Evolutionary conservation across 345 rosid species (phyloP), one percentile per base, ranked within the genome.

Genomic region (Lepidium sativum): DNA sequence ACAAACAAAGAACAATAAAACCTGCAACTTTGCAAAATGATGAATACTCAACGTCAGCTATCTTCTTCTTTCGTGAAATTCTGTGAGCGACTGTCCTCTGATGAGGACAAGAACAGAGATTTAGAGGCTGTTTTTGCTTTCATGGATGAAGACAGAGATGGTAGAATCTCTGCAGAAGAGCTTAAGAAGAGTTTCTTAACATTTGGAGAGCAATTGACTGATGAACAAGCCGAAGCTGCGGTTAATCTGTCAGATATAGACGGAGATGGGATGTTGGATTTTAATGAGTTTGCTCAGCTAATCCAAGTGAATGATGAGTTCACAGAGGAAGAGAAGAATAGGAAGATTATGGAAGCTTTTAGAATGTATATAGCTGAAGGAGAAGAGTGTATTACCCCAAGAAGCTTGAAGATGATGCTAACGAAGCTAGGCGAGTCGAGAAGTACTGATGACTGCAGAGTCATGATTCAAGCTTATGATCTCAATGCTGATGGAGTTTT

Each of bases 401-500:
- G 60, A 18, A 84, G 96, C 67, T 75, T 88, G 74, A 74, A 71
- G 79, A 71, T 69, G 73, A 84, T 82, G 88, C 69, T 86, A 11
- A 59, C 60, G 53, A 74, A 85, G 45, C 64, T 86, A 6, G 90
- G 96, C 1, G 81, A 80, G 71, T 60, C 68, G 1, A 80, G 70
- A 56, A 75, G 84, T 4, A 50, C 78, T 6, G 75, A 81, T 12
- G 90, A 86, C 32, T 86, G 92, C 48, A 55, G 47, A 65, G 69
- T 78, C 11, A 88, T 88, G 86, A 86, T 88, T 51, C 27, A 72
- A 15, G 71, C 76, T 44, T 86, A 81, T 64, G 92, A 88, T 75
- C 81, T 86, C 4, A 77, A 88, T 23, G 85, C 84, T 8, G 89
- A 86, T 51, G 96, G 90, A 4, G 86, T 84, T 23, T 81, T 86